A percentile compares a stretch with the other conserved stretches of the same genome.
Conservation (phyloP, 768 basidiomycete species). For the Suillus subaureus region DNA sequence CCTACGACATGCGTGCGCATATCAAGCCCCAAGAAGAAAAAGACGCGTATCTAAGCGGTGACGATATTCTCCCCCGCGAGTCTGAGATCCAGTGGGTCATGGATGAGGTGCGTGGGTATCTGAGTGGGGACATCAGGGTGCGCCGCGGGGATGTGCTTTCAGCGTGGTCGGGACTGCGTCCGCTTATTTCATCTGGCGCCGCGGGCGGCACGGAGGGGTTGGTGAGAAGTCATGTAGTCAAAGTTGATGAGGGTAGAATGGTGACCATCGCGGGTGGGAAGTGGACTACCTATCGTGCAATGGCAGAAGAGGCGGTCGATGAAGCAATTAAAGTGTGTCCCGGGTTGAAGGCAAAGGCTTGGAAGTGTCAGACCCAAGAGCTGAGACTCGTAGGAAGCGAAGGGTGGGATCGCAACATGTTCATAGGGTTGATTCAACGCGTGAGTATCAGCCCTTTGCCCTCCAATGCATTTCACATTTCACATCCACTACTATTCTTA, state of each 20-base stretch:
- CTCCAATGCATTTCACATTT: neutral
- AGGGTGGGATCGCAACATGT: conserved; percentile 96
- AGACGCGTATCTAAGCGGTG: conserved; percentile 14
- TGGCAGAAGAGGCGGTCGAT: conserved; percentile 96
- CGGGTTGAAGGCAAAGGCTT: conserved; percentile 54
- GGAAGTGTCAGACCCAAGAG: conserved; percentile 75
- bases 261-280: conserved; percentile 97
- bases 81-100: conserved; percentile 98
- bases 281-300: conserved; percentile 97
- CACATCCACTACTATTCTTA: neutral
- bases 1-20: conserved; percentile 59
- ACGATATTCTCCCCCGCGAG: conserved; percentile 81
- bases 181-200: conserved; percentile 86
- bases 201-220: conserved; percentile 81
- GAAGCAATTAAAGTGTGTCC: conserved; percentile 76
- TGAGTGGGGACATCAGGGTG: conserved; percentile 91
- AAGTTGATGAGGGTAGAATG: conserved; percentile 77
- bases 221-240: conserved; percentile 92
- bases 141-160: conserved; percentile 92
- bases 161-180: conserved; percentile 92
- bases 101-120: conserved; percentile 88
- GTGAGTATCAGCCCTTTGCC: conserved; percentile 43
- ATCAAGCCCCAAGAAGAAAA: neutral
- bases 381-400: conserved; percentile 89
- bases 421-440: conserved; percentile 91